Conservation (phyloP, 2,329 filamentous ascomycete genomes). For the Xylaria sp. region DNA sequence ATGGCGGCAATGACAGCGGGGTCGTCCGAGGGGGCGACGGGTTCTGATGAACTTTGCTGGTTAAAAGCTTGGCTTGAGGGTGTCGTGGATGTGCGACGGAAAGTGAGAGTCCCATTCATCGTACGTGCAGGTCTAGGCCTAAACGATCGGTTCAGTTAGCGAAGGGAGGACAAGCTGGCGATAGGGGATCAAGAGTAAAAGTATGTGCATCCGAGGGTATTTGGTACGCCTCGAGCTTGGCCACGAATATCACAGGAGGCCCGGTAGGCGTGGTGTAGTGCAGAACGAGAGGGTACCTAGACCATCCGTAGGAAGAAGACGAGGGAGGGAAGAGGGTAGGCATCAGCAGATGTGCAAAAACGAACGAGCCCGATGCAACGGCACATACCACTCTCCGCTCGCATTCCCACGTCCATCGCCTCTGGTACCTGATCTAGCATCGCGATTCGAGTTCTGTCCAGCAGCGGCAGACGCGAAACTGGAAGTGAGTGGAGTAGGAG, state of each 20-base stretch:
- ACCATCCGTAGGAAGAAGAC: not conserved
- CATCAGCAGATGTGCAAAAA: slow-evolving; percentile 17
- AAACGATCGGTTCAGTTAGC: slow-evolving; percentile 22
- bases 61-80: slow-evolving; percentile 56
- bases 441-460: slow-evolving; percentile 74
- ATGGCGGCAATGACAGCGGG: slow-evolving; percentile 68
- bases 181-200: not conserved
- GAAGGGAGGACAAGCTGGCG: not conserved
- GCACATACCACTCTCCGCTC: slow-evolving; percentile 78
- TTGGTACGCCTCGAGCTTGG: not conserved
- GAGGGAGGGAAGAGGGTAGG: not conserved
- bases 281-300: not conserved
- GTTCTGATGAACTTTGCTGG: slow-evolving; percentile 50
- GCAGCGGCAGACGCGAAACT: slow-evolving; percentile 87
- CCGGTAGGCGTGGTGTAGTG: not conserved
- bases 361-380: slow-evolving; percentile 15
- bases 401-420: slow-evolving; percentile 65
- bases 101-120: slow-evolving; percentile 71
- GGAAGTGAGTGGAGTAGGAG: slow-evolving; percentile 73
- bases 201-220: slow-evolving; percentile 21
- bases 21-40: slow-evolving; percentile 46
- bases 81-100: slow-evolving; percentile 72
- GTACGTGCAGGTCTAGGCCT: slow-evolving; percentile 70
- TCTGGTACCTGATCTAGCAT: slow-evolving; percentile 67
- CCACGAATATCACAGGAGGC: not conserved